A percentile compares a stretch with the other conserved stretches of the same genome.
Evolutionary conservation across 352 stramenopile species (phyloP).

Genomic region (Thalassiosira mediterranea): DNA sequence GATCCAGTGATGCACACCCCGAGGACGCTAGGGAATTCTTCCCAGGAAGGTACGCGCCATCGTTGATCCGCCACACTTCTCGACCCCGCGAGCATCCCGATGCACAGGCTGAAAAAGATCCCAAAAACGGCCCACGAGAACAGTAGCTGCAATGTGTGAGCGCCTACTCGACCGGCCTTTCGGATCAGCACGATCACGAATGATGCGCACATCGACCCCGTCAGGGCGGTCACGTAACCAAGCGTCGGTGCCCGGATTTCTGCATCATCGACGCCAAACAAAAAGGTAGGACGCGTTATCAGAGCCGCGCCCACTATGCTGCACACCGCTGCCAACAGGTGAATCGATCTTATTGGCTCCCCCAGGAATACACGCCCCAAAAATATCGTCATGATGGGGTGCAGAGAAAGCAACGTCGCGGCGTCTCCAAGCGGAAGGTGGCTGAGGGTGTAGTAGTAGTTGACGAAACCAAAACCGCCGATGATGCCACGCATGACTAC

Average conservation of each 20-base stretch:
- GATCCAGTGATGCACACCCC: conserved; percentile 38
- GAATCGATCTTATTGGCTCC: conserved; percentile 36
- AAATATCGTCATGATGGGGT: conserved; percentile 65
- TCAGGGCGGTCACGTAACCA: conserved; percentile 57
- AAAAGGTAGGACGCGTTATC: conserved; percentile 54
- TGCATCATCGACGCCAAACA: conserved; percentile 37
- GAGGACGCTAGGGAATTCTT: conserved; percentile 16
- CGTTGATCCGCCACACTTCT: conserved; percentile 1
- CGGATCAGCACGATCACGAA: conserved; percentile 58
- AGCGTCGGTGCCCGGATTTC: conserved; percentile 4
- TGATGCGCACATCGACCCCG: conserved; percentile 36
- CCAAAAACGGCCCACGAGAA: conserved; percentile 59
- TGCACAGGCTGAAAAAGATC: conserved; percentile 39
- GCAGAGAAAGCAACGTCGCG: conserved; percentile 52
- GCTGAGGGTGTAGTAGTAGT: conserved; percentile 52
- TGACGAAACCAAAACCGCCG: conserved; percentile 53
- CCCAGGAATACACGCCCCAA: conserved; percentile 40
- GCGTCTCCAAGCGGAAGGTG: conserved; percentile 60
- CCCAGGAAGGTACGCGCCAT: conserved; percentile 8
- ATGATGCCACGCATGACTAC: conserved; percentile 47
- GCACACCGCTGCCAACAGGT: conserved; percentile 36
- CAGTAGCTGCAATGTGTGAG: conserved; percentile 61
- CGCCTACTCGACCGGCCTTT: conserved; percentile 47
- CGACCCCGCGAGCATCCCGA: conserved; percentile 8
- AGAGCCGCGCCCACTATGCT: conserved; percentile 43